Base-by-base conservation (phyloP, 495 filamentous ascomycete genomes). In the Annulohypoxylon maeteangense region DNA sequence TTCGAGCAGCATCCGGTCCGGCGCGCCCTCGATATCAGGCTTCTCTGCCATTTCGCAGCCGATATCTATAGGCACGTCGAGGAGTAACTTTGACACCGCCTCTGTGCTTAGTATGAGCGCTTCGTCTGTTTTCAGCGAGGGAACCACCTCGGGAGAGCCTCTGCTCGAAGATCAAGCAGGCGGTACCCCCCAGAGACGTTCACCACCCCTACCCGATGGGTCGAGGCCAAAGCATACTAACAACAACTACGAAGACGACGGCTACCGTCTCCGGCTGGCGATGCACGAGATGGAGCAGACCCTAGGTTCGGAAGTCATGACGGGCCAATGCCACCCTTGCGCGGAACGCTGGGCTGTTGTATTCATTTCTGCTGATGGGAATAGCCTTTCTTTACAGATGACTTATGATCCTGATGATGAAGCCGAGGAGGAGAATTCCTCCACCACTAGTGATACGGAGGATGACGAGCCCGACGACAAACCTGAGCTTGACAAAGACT, bases 321-420 rank as follows among this genome's bases (percentile, higher is more conserved):
- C 87, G 58, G 90, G 90, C 18, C 79, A 83, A 12, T 91, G 88
- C 40, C 90, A 92, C 78, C 90, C 90, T 12, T 92, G 90, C 70
- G 90, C 90, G 11, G 90, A 92, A 76, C 80, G 86, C 45, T 92
- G 90, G 90, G 85, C 89, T 1, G 87, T 95, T 22, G 84, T 96
- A 27, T 94, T 93, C 62, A 86, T 96, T 69, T 89, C 91, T 1
- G 79, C 87, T 14, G 87, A 94, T 80, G 91, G 91, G 12, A 86
- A 86, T 70, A 79, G 83, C 56, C 81, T 95, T 25, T 88, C 87
- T 23, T 88, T 91, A 67, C 87, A 91, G 50, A 90, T 94, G 84
- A 89, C 88, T 0, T 90, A 90, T 65, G 90, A 91, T 72, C 85
- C 85, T 1, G 89, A 90, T 62, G 89, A 91, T 38, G 87, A 89